phyloP scores from a whole-genome alignment of 176 grass and related monocot genomes.

The bread wheat (Triticum aestivum) region DNA sequence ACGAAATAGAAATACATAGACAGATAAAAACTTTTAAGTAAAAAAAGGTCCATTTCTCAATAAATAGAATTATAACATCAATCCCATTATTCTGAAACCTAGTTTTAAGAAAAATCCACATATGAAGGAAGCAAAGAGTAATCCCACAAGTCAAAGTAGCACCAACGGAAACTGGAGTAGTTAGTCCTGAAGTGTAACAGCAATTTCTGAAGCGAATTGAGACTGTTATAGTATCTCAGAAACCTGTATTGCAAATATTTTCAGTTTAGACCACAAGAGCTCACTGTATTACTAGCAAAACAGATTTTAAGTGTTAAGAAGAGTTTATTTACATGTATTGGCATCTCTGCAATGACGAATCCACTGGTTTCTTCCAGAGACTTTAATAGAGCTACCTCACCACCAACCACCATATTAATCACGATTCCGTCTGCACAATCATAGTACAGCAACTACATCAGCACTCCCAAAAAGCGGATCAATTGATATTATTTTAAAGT shows the following conservation, averaged over 20 bases:
- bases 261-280: constrained; percentile 18
- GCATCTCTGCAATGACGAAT: constrained; percentile 88
- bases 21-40: background rate
- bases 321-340: constrained; percentile 87
- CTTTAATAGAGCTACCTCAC: constrained; percentile 71
- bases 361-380: constrained; percentile 75
- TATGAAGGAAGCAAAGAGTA: background rate
- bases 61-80: background rate
- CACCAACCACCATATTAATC: constrained; percentile 98
- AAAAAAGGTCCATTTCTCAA: too few relatives aligned
- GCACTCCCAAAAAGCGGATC: background rate
- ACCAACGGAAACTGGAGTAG: constrained; percentile 1
- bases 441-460: constrained; percentile 17
- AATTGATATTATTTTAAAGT: background rate
- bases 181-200: background rate
- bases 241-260: constrained; percentile 51
- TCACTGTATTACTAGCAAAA: constrained; percentile 21
- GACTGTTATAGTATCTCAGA: constrained; percentile 72
- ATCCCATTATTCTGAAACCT: background rate
- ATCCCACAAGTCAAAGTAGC: constrained; percentile 16
- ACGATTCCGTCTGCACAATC: constrained; percentile 69
- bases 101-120: background rate
- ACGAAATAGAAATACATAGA: background rate
- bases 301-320: background rate
- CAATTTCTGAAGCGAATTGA: background rate